These are phyloP conservation scores for Blastocystis hominis DNA, from an alignment of 352 stramenopile genomes.

Conservation along the genomic window DNA sequence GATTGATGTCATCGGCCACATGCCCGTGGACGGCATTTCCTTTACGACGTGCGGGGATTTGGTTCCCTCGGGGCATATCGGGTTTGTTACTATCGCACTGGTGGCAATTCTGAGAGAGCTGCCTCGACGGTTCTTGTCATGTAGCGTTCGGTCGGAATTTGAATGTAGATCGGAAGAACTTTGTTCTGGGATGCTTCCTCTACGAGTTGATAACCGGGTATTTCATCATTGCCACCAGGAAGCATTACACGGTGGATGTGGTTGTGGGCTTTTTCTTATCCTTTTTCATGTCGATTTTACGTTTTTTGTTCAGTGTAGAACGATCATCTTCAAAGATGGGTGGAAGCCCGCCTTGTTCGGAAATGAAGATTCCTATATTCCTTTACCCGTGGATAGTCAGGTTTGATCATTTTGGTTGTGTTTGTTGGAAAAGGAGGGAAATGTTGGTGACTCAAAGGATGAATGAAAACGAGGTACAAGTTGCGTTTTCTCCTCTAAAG, in stretches of 20 bases:
- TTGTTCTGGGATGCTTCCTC: background rate
- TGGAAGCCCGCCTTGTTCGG: background rate
- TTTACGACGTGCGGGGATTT: slow-evolving; percentile 48
- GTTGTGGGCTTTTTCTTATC: slow-evolving; percentile 37
- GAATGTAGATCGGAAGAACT: background rate
- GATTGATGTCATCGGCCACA: slow-evolving; percentile 34
- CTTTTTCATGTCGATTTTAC: background rate
- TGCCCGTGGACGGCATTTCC: slow-evolving; percentile 48
- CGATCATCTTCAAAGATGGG: slow-evolving; percentile 24
- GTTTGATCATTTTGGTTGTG: background rate
- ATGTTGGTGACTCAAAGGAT: background rate
- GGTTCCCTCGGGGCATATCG: slow-evolving; percentile 55
- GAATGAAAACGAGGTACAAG: background rate
- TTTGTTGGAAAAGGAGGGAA: slow-evolving; percentile 40
- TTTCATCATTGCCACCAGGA: slow-evolving; percentile 51
- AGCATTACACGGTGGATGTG: slow-evolving; percentile 49
- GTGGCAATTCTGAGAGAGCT: slow-evolving; percentile 14
- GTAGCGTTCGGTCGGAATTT: background rate
- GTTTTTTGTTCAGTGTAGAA: background rate
- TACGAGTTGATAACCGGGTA: slow-evolving; percentile 15
- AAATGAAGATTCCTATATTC: background rate
- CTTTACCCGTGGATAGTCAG: background rate
- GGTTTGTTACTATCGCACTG: background rate
- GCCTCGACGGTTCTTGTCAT: background rate
- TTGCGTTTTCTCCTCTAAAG: background rate